A percentile compares a stretch with the other conserved stretches of the same genome.
Evolutionary conservation across 2,329 filamentous ascomycete genomes (phyloP).

Genomic region (Fonsecaea monophora): DNA sequence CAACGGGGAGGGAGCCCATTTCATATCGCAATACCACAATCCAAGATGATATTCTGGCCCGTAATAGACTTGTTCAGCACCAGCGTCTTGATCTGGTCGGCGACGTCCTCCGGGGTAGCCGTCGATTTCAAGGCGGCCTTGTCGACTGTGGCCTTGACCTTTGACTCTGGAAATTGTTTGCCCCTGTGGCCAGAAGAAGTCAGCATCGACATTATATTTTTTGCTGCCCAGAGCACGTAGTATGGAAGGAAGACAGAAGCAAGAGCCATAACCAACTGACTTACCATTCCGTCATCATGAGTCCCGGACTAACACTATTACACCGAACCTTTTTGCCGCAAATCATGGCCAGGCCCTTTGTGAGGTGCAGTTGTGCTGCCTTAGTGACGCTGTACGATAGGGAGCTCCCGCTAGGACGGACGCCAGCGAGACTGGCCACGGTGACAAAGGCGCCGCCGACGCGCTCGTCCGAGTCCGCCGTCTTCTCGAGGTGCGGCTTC

Average conservation of each 20-base stretch:
- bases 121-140: slow-evolving; percentile 35
- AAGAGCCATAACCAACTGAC: neutral
- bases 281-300: slow-evolving; percentile 71
- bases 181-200: slow-evolving; percentile 27
- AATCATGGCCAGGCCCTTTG: slow-evolving; percentile 68
- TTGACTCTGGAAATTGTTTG: slow-evolving; percentile 38
- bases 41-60: slow-evolving; percentile 41
- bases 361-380: slow-evolving; percentile 72
- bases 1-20: slow-evolving; percentile 18
- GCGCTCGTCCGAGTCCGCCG: slow-evolving; percentile 34
- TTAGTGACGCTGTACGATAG: slow-evolving; percentile 79
- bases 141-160: slow-evolving; percentile 39
- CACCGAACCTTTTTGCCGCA: slow-evolving; percentile 68
- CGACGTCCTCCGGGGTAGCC: slow-evolving; percentile 43
- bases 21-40: slow-evolving; percentile 41
- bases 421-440: slow-evolving; percentile 69
- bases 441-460: slow-evolving; percentile 45
- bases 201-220: neutral
- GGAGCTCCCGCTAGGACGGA: slow-evolving; percentile 68
- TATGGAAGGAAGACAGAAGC: neutral
- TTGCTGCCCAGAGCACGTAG: too few species aligned
- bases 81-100: slow-evolving; percentile 38
- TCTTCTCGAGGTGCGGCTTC: slow-evolving; percentile 61
- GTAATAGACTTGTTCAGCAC: slow-evolving; percentile 39
- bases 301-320: slow-evolving; percentile 69